phyloP scores from a whole-genome alignment of 495 filamentous ascomycete genomes.

The Podospora conica region DNA sequence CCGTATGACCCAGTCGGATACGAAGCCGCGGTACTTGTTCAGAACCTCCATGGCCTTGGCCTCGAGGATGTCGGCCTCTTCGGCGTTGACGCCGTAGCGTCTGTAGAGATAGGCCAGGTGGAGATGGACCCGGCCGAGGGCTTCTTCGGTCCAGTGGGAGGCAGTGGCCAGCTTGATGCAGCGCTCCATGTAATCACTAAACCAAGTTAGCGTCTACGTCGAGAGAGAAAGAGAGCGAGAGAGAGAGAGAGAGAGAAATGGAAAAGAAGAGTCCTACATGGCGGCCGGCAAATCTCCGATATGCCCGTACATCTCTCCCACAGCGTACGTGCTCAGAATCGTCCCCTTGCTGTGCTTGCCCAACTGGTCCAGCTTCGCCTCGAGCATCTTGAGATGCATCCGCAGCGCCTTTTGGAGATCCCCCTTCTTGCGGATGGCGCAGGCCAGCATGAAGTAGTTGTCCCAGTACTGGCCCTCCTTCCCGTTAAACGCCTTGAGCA shows the following conservation, averaged over 20 bases:
- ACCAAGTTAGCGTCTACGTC: neutral
- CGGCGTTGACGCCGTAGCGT: neutral
- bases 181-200: neutral
- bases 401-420: conserved; percentile 11
- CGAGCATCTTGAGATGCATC: conserved; percentile 16
- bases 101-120: conserved; percentile 2
- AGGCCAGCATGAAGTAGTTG: conserved; percentile 21
- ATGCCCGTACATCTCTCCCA: conserved; percentile 14
- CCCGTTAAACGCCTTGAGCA: conserved; percentile 8
- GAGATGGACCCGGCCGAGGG: neutral
- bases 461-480: conserved; percentile 8
- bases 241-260: neutral
- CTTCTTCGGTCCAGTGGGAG: neutral
- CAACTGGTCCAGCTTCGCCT: conserved; percentile 2
- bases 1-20: neutral
- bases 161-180: conserved; percentile 2
- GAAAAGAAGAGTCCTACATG: conserved; percentile 1
- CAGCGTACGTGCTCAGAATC: conserved; percentile 23
- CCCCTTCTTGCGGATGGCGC: conserved; percentile 13
- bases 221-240: neutral
- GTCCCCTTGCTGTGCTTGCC: conserved; percentile 16
- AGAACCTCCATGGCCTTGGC: neutral
- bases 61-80: neutral
- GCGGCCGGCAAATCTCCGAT: neutral
- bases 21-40: neutral